Percentiles rank a stretch among this genome's conserved stretches.
Evolutionary conservation across 148 eudicot genomes (phyloP).

Genomic region (Bassia scoparia): DNA sequence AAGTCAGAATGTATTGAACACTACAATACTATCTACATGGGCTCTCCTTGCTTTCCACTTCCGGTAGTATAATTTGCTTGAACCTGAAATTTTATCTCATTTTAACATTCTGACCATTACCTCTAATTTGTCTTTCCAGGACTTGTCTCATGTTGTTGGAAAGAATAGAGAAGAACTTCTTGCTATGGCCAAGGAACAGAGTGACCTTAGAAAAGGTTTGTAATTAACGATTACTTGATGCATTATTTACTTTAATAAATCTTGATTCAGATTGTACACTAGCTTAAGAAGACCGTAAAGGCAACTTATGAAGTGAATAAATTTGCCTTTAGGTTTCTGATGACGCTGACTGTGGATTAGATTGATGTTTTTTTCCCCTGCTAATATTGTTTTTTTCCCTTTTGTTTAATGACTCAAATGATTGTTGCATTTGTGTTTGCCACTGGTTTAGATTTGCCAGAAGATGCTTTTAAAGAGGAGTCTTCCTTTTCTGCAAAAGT

Average conservation of each 20-base stretch:
- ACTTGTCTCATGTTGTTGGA: constrained; percentile 93
- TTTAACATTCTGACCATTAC: constrained; percentile 6
- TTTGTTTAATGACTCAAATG: neutral
- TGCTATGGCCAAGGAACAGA: constrained; percentile 86
- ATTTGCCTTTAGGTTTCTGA: no score
- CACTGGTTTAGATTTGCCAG: constrained; percentile 48
- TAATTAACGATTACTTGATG: neutral
- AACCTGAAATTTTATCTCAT: neutral
- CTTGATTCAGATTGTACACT: no score
- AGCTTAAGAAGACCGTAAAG: neutral
- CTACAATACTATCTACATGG: constrained; percentile 67
- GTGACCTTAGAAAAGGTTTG: constrained; percentile 66
- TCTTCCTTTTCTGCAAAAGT: constrained; percentile 45
- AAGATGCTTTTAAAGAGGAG: constrained; percentile 53
- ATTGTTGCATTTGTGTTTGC: constrained; percentile 6
- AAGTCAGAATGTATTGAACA: constrained; percentile 80
- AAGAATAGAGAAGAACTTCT: constrained; percentile 92
- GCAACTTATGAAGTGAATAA: neutral
- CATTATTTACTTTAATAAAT: no score
- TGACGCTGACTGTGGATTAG: neutral
- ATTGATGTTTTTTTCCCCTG: no score
- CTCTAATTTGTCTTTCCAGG: constrained; percentile 43
- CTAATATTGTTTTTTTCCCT: neutral
- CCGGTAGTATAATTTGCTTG: constrained; percentile 59
- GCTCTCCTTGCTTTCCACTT: constrained; percentile 95